phyloP scores from a whole-genome alignment of 208 protist species.

The Baffinella frigidus region DNA sequence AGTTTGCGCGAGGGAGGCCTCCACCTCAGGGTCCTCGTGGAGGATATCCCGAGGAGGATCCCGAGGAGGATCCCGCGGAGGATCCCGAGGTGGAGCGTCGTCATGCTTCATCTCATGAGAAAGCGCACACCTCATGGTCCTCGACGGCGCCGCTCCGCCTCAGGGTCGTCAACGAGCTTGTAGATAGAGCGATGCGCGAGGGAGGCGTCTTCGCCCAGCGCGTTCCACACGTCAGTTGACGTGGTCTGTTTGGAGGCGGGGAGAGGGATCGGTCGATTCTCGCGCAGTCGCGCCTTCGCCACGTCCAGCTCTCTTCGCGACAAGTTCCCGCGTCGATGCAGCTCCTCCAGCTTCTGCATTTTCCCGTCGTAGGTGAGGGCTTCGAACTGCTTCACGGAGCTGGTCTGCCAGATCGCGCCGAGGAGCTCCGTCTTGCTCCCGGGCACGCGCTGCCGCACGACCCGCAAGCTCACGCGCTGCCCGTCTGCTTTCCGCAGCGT shows the following conservation, averaged over 20 bases:
- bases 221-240: neutral
- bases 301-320: neutral
- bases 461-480: neutral
- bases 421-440: neutral
- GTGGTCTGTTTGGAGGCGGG: too few species aligned
- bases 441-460: neutral
- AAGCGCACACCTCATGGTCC: too few species aligned
- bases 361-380: neutral
- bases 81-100: too few species aligned
- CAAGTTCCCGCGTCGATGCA: neutral
- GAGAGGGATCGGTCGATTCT: too few species aligned
- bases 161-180: too few species aligned
- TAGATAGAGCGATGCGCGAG: too few species aligned
- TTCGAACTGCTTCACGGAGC: neutral
- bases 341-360: neutral
- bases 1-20: too few species aligned
- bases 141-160: too few species aligned
- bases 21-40: too few species aligned
- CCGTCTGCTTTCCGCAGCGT: neutral
- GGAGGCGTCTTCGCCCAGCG: neutral
- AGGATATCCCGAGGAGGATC: too few species aligned
- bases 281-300: neutral
- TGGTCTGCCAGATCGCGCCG: neutral
- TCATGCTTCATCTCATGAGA: too few species aligned
- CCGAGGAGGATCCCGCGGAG: too few species aligned